Conservation (phyloP, 2,329 filamentous ascomycete genomes). For the Ascochyta fabae region DNA sequence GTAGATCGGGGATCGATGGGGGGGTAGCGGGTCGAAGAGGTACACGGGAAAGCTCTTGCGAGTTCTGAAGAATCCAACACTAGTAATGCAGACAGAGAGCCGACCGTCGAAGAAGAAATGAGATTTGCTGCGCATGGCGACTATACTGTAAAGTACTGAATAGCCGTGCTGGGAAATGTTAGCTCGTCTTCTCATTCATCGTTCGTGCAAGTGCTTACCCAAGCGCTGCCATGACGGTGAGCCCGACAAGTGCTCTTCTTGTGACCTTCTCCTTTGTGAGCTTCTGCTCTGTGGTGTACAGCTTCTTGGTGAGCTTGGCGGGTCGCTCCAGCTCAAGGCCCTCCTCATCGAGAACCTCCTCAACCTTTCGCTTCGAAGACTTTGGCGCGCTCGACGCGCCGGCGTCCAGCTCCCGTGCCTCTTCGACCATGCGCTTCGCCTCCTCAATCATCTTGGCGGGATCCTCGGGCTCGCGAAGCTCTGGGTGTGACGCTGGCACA, state of each 20-base stretch:
- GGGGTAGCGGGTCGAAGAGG: constrained; percentile 4
- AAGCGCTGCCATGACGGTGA: constrained; percentile 85
- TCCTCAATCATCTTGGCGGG: constrained; percentile 83
- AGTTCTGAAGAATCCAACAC: constrained; percentile 5
- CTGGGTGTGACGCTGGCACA: constrained; percentile 69
- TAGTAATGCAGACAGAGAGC: constrained; percentile 16
- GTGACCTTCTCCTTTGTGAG: constrained; percentile 85
- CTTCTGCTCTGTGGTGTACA: constrained; percentile 69
- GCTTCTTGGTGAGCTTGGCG: constrained; percentile 78
- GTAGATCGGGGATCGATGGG: constrained; percentile 5
- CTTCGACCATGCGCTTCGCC: constrained; percentile 86
- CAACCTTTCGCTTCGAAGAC: constrained; percentile 49
- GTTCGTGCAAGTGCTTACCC: constrained; percentile 70
- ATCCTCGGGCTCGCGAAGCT: constrained; percentile 77
- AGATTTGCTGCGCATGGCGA: background rate
- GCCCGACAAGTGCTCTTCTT: constrained; percentile 82
- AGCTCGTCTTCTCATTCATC: background rate
- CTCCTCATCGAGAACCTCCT: constrained; percentile 66
- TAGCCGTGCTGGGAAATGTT: constrained; percentile 7
- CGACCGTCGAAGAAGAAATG: constrained; percentile 13
- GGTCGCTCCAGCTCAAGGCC: constrained; percentile 58
- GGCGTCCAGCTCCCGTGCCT: constrained; percentile 64
- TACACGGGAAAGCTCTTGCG: constrained; percentile 3
- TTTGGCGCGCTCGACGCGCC: constrained; percentile 25
- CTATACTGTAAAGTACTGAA: constrained; percentile 14